A percentile compares a stretch with the other conserved stretches of the same genome.
Evolutionary conservation across 2,329 filamentous ascomycete species (phyloP).

Genomic region (Neonectria sp.): DNA sequence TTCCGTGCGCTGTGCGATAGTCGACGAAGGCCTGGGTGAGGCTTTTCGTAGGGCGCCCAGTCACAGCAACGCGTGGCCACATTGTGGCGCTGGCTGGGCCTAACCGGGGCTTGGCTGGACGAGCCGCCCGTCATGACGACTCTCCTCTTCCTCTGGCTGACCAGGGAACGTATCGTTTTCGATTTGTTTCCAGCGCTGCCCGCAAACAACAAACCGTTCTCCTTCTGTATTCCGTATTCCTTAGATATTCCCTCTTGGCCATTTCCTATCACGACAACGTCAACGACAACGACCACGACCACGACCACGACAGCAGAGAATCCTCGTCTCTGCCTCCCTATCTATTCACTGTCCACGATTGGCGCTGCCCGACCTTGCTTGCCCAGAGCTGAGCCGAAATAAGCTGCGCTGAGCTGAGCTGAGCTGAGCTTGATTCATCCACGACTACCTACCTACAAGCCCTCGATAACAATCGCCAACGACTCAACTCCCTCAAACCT

Average conservation of each 20-base stretch:
- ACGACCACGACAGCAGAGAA: background rate
- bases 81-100: background rate
- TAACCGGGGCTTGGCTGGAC: background rate
- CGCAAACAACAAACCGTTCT: slow-evolving; percentile 22
- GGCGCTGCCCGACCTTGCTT: slow-evolving; percentile 12
- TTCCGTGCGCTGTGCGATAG: slow-evolving; percentile 4
- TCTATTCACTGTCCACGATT: background rate
- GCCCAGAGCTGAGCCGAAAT: slow-evolving; percentile 7
- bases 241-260: slow-evolving; percentile 1
- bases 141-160: slow-evolving; percentile 15
- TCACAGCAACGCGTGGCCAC: slow-evolving; percentile 6
- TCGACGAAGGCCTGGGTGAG: background rate
- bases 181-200: slow-evolving; percentile 27
- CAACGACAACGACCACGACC: background rate
- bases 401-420: slow-evolving; percentile 14
- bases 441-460: slow-evolving; percentile 19
- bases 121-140: slow-evolving; percentile 9
- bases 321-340: background rate
- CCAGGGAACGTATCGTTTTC: slow-evolving; percentile 35
- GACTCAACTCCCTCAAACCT: slow-evolving; percentile 1
- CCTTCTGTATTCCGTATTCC: background rate
- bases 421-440: slow-evolving; percentile 15
- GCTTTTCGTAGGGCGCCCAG: slow-evolving; percentile 8
- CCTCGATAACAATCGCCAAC: slow-evolving; percentile 9
- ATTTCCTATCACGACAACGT: slow-evolving; percentile 13